Evolutionary conservation across 495 filamentous ascomycete genomes (phyloP).

Genomic region (Ramalina peruviana): DNA sequence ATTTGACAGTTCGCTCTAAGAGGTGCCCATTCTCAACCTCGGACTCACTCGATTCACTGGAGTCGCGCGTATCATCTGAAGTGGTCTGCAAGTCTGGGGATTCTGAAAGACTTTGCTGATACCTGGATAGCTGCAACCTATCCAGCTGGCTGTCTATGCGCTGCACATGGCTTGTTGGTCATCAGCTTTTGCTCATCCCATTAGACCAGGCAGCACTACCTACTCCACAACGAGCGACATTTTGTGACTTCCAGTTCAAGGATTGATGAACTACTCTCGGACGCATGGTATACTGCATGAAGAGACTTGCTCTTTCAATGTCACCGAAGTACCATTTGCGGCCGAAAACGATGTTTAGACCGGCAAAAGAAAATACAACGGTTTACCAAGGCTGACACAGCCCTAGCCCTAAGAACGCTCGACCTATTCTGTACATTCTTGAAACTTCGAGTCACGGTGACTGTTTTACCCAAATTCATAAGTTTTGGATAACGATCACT

Average conservation of each 20-base stretch:
- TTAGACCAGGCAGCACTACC: conserved; percentile 19
- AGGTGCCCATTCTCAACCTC: neutral
- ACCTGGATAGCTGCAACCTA: conserved; percentile 41
- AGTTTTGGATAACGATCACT: too few species aligned
- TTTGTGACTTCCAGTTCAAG: neutral
- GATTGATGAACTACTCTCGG: too few species aligned
- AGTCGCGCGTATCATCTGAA: conserved; percentile 9
- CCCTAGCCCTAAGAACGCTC: too few species aligned
- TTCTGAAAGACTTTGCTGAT: conserved; percentile 8
- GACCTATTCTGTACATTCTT: too few species aligned
- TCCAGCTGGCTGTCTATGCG: conserved; percentile 71
- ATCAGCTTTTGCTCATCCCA: neutral
- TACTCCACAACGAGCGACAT: conserved; percentile 62
- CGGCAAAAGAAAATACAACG: too few species aligned
- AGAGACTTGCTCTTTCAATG: too few species aligned
- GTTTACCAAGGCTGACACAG: too few species aligned
- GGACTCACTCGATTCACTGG: neutral
- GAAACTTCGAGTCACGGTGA: too few species aligned
- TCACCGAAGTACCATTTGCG: too few species aligned
- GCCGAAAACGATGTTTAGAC: too few species aligned
- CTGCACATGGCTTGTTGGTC: conserved; percentile 51
- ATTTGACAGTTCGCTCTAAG: conserved; percentile 15
- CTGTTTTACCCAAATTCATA: too few species aligned
- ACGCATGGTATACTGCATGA: too few species aligned
- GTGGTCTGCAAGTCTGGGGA: conserved; percentile 10